A percentile compares a stretch with the other conserved stretches of the same genome.
These are phyloP conservation scores for Kwoniella shivajii DNA, from an alignment of 1,284 basidiomycete genomes.

Conservation along the genomic window DNA sequence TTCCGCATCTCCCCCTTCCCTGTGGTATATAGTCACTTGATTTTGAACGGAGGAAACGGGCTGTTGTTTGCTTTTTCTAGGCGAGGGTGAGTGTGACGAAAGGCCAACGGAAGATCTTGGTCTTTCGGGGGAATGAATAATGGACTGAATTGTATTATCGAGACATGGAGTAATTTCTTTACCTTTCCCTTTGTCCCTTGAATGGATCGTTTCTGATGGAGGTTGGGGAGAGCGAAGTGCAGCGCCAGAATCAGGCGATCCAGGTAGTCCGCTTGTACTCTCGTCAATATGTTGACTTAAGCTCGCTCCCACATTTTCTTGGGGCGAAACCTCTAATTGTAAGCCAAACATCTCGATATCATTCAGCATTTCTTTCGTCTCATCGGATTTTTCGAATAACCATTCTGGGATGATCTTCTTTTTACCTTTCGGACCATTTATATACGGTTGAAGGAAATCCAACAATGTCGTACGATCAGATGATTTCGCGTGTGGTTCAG, in stretches of 20 bases:
- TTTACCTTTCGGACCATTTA: slow-evolving; percentile 9
- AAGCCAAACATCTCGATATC: slow-evolving; percentile 34
- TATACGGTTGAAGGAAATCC: slow-evolving; percentile 22
- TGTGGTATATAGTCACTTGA: no score
- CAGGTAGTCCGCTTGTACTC: no score
- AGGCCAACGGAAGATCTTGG: background rate
- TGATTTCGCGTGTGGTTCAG: background rate
- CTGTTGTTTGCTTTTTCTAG: background rate
- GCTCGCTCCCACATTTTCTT: no score
- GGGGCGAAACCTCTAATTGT: slow-evolving; percentile 20
- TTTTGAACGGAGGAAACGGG: background rate
- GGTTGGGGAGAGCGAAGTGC: no score
- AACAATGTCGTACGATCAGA: background rate
- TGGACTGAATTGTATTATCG: no score
- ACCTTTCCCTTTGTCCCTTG: background rate
- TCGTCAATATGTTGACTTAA: no score
- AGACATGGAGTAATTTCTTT: no score
- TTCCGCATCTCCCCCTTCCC: background rate
- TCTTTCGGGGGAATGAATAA: no score
- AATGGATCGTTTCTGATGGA: background rate
- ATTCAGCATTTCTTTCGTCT: slow-evolving; percentile 22
- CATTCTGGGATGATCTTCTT: slow-evolving; percentile 33
- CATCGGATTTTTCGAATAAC: slow-evolving; percentile 31
- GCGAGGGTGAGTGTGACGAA: background rate
- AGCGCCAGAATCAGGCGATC: no score